Base-by-base conservation (phyloP, 1,284 basidiomycete species). In the Apiotrichum veenhuisii region DNA sequence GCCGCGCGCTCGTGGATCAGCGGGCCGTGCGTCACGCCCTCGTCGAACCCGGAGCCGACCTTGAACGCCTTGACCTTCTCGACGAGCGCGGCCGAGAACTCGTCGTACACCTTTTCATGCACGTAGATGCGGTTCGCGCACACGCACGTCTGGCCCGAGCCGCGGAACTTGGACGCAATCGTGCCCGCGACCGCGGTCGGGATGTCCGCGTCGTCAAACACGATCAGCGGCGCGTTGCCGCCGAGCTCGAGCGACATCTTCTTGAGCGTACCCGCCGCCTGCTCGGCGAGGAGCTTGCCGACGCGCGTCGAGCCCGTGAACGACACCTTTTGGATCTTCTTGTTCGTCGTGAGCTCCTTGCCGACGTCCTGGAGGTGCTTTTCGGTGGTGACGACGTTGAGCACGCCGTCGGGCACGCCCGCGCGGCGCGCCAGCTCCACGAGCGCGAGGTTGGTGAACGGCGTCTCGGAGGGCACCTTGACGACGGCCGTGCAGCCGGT, bases 401-500 rank as follows among this genome's bases (percentile, higher is more conserved):
- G 86, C 44, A 98, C 94, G 51, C 96, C 96, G 52, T 89, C 85
- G 15, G 96, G 95, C 47, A 98, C 81, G 43, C 94, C 95, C 14
- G 94, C 95, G 56, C 91, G 86, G 49, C 83, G 82, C 18, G 87
- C 85, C 27, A 97, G 84, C 88, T 76, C 74, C 61, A 73, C 67
- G 50, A 76, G 67, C 5, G 95, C 96, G 22, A 98, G 83, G 18
- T 88, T 87, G 37, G 92, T 93, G 78, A 91, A 96, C 0, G 96
- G 96, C 0, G 96, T 94, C 78, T 99, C 95, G 1, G 93, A 84
- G 2, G 96, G 88, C 3, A 94, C 93, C 73, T 99, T 98, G 77
- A 98, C 86, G 54, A 99, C 94, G 1, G 86, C 83, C 0, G 95
- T 98, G 76, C 96, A 98, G 25, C 96, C 96, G 18, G 93, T 93